Percentiles rank a stretch among this genome's conserved stretches.
Conservation (phyloP, 768 basidiomycete genomes). For the Plicaturopsis crispa region DNA sequence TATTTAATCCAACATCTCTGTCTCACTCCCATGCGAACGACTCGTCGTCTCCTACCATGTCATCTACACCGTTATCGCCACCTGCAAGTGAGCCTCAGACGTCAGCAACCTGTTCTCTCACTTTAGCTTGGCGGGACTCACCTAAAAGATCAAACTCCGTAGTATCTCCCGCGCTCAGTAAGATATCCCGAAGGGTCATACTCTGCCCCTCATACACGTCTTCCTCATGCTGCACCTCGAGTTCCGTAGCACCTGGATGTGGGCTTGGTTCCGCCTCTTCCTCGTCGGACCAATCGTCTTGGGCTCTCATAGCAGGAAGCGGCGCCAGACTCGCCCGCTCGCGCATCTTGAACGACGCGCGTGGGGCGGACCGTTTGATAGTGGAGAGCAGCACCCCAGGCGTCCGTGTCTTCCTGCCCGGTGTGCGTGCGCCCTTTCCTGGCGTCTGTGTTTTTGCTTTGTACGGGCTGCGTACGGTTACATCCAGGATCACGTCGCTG, state of each 20-base stretch:
- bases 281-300: neutral
- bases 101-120: neutral
- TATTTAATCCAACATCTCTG: no score
- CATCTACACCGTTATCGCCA: neutral
- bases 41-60: neutral
- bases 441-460: no score
- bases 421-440: no score
- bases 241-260: constrained; percentile 3
- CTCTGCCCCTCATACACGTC: constrained; percentile 33
- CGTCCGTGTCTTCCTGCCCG: no score
- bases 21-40: neutral
- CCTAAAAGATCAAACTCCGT: constrained; percentile 31
- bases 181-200: constrained; percentile 41
- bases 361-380: neutral
- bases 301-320: neutral
- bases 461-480: no score
- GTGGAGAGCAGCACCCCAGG: neutral
- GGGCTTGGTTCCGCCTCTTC: constrained; percentile 13
- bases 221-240: constrained; percentile 12
- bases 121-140: constrained; percentile 14
- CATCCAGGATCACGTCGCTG: no score
- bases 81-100: neutral
- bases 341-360: neutral
- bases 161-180: constrained; percentile 29
- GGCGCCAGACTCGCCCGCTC: neutral